A percentile compares a stretch with the other conserved stretches of the same genome.
phyloP scores from a whole-genome alignment of 345 rosid genomes.

The Cardamine chenopodiifolia region DNA sequence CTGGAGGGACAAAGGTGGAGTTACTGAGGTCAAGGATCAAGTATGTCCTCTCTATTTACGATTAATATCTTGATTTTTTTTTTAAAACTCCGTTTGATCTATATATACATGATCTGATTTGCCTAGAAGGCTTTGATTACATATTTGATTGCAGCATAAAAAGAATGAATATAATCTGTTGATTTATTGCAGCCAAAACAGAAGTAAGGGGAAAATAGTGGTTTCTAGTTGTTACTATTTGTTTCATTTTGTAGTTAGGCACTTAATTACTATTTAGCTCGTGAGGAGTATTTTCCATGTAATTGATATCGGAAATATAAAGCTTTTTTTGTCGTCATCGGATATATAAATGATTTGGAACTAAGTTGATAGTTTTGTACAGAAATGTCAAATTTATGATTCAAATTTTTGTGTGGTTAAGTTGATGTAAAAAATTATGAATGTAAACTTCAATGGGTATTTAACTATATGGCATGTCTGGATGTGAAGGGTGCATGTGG shows the following conservation, averaged over 20 bases:
- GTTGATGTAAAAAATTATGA: background rate
- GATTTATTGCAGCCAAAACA: background rate
- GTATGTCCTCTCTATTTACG: slow-evolving; percentile 38
- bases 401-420: background rate
- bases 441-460: background rate
- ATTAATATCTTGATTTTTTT: background rate
- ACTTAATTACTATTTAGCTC: background rate
- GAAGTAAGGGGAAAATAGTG: background rate
- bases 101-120: background rate
- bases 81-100: background rate
- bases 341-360: background rate
- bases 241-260: background rate
- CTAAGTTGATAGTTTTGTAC: background rate
- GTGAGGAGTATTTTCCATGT: background rate
- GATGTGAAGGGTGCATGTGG: slow-evolving; percentile 75
- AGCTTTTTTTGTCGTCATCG: background rate
- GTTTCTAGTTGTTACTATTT: background rate
- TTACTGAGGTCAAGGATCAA: slow-evolving; percentile 85
- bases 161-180: background rate
- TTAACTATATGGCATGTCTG: background rate
- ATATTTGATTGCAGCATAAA: background rate
- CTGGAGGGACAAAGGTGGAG: slow-evolving; percentile 89
- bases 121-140: background rate
- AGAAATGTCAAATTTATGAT: background rate
- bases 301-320: background rate